Base-by-base conservation (phyloP, 768 basidiomycete genomes). In the Boletus sp. region DNA sequence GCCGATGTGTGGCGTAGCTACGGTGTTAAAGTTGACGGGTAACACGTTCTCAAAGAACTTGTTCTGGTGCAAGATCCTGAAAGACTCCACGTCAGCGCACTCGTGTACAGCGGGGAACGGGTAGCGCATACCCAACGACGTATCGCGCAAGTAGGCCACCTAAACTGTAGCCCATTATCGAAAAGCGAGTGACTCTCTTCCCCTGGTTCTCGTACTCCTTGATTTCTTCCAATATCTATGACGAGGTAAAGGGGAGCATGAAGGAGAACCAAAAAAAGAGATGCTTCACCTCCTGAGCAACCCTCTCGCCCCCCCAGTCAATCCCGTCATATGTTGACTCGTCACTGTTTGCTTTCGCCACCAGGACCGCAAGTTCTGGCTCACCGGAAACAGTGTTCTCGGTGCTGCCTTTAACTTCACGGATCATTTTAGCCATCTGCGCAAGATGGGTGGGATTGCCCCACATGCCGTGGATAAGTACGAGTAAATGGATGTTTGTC, bases 81-180 rank as follows among this genome's bases (percentile, higher is more conserved):
- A 19, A 38, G 25, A 17, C 30, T 4, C 21, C 15, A 19, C n/a
- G 32, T 63, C 50, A 55, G 33, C 41, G 55, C 50, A 54, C 46
- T 27, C 55, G 15, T 37, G 13, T 21, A 15, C 30, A 25, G 11
- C 2, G 40, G 19, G 27, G 8, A 46, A 25, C 17, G 33, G n/a
- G 19, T n/a, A 9, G 15, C 19, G 68, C 76, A 62, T 54, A 83
- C 79, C 87, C 91, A 47, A 93, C 73, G 37, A 86, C 77, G 68
- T 92, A 93, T 15, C 93, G 84, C 15, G 88, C 82, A 9, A 95
- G 74, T 2, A 95, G 77, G 1, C 93, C 93, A 2, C 93, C 93
- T 11, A 95, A 77, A 35, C 78, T 79, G 69, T 95, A 94, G 1
- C 93, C 93, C 2, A 81, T 83, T 5, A 87, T 74, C 11, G 88